Evolutionary conservation across 31 red algal genomes (phyloP), one percentile per base, ranked within the genome.

Genomic region (Porphyra umbilicalis): DNA sequence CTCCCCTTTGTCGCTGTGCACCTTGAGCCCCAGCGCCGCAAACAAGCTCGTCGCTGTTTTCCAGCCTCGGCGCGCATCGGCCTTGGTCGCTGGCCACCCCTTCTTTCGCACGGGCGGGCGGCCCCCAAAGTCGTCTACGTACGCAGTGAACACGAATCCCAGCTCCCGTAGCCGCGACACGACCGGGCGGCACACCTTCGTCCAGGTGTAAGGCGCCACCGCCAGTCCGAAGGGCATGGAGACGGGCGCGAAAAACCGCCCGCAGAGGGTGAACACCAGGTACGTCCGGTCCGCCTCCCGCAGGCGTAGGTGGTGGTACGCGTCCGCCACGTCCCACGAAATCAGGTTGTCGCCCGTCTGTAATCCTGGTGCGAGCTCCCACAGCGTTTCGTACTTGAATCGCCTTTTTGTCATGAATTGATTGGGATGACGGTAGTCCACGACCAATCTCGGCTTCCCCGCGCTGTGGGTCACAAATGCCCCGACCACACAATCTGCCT

Each of bases 291-390:
- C 84, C 77, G 34, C 79, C 15, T 35, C 35, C 30, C 84, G 31
- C 18, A 79, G 35, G 33, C 84, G 76, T 32, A 86, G 76, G 80
- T 79, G 84, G 84, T 86, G 46, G 35, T 86, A 86, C 30, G 30
- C 76, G 77, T 81, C 84, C 33, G 29, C 44, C 13, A 86, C 10
- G 33, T 86, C 78, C 9, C 9, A 76, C 30, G 38, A 80, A 29
- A 86, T 44, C 31, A 87, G 76, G 20, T 25, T 31, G 39, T 87
- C 85, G 77, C 33, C 86, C 31, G 86, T 79, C 32, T 36, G 34
- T 46, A 88, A 30, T 34, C 77, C 79, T 14, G 86, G 79, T 9
- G 39, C 79, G 79, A 88, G 86, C 44, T 88, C 86, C 34, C 25
- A 31, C 6, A 87, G 36, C 13, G 75, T 77, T 77, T 87, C 84